Evolutionary conservation across 495 filamentous ascomycete genomes (phyloP).

Genomic region (Neurospora sublineolata): DNA sequence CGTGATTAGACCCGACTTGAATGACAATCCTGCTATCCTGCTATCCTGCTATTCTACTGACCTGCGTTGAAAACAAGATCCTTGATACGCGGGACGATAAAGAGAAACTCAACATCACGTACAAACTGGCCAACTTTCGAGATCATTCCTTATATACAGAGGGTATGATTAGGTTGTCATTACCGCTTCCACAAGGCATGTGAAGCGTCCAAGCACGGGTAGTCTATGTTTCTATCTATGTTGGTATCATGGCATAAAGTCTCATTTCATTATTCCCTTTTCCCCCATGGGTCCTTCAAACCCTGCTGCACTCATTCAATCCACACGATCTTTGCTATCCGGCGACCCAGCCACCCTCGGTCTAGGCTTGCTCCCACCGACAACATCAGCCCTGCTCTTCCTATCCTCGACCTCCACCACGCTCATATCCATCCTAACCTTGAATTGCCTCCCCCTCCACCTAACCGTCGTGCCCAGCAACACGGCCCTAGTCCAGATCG

Average conservation of each 20-base stretch:
- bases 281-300: background rate
- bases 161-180: background rate
- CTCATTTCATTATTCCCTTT: background rate
- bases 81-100: background rate
- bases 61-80: background rate
- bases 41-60: background rate
- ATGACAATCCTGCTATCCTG: no score
- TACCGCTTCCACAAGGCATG: background rate
- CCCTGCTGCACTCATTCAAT: slow-evolving; percentile 2
- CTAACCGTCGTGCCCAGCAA: slow-evolving; percentile 70
- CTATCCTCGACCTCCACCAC: slow-evolving; percentile 39
- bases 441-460: slow-evolving; percentile 77
- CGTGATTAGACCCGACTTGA: background rate
- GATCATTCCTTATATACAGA: background rate
- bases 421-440: slow-evolving; percentile 74
- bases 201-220: background rate
- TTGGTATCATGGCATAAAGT: background rate
- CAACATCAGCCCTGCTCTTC: background rate
- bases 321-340: slow-evolving; percentile 20
- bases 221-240: background rate
- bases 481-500: slow-evolving; percentile 81
- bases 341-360: background rate
- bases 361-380: slow-evolving; percentile 1
- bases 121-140: background rate
- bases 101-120: background rate